A percentile compares a stretch with the other conserved stretches of the same genome.
These are phyloP conservation scores for Talaromyces ruber DNA, from an alignment of 495 filamentous ascomycete species.

Conservation along the genomic window DNA sequence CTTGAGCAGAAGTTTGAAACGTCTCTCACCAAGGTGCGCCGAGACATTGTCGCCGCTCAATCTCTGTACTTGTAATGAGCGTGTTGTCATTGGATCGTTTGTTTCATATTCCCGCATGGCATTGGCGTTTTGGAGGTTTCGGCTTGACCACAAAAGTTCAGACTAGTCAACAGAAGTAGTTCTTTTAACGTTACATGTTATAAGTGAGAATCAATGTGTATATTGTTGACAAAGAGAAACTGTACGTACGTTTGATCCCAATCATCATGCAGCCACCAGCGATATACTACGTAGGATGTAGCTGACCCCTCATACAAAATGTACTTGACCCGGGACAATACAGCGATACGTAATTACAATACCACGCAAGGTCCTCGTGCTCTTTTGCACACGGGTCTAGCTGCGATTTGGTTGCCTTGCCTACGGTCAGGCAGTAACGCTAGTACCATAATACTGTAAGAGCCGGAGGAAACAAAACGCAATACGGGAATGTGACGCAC, in stretches of 20 bases:
- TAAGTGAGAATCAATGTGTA: neutral
- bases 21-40: conserved; percentile 70
- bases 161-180: neutral
- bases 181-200: neutral
- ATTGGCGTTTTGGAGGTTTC: conserved; percentile 2
- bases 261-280: neutral
- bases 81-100: conserved; percentile 1
- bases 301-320: neutral
- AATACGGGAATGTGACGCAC: neutral
- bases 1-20: conserved; percentile 82
- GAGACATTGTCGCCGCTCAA: conserved; percentile 91
- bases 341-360: neutral
- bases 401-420: neutral
- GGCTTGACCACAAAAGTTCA: neutral
- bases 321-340: neutral
- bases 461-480: neutral
- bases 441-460: neutral
- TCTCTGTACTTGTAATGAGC: conserved; percentile 66
- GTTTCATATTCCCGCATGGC: conserved; percentile 3
- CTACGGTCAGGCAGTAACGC: neutral
- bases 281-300: neutral
- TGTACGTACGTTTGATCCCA: neutral
- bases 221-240: neutral
- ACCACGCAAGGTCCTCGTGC: neutral
- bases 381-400: neutral